These are phyloP conservation scores for Neurospora africana DNA, from an alignment of 495 filamentous ascomycete species.

Conservation along the genomic window DNA sequence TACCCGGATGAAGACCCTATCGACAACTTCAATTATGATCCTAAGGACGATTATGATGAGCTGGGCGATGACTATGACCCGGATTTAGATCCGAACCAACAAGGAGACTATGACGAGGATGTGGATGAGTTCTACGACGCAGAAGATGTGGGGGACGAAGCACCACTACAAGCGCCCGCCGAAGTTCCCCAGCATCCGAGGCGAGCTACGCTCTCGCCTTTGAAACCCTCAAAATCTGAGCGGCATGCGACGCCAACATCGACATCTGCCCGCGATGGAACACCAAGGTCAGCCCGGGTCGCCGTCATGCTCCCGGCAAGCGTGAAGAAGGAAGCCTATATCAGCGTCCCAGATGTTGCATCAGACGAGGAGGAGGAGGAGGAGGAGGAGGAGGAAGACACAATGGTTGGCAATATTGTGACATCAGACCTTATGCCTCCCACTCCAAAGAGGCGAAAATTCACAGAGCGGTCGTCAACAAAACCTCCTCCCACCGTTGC, in stretches of 20 bases:
- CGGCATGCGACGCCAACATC: background rate
- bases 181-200: background rate
- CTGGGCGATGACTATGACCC: background rate
- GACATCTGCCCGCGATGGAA: background rate
- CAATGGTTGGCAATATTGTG: background rate
- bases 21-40: background rate
- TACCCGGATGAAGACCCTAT: conserved; percentile 1
- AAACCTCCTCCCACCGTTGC: background rate
- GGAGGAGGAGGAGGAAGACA: background rate
- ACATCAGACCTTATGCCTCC: conserved; percentile 5
- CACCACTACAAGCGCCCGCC: background rate
- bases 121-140: background rate
- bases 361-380: background rate
- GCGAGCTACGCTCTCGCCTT: background rate
- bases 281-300: conserved; percentile 1
- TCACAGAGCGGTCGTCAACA: background rate
- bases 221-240: background rate
- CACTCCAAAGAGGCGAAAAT: background rate
- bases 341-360: background rate
- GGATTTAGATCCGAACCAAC: background rate
- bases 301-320: conserved; percentile 5
- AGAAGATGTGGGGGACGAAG: background rate
- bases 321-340: background rate
- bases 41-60: background rate
- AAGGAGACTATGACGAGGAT: background rate